Conservation (phyloP, 768 basidiomycete genomes). For the Mycena vitilis region DNA sequence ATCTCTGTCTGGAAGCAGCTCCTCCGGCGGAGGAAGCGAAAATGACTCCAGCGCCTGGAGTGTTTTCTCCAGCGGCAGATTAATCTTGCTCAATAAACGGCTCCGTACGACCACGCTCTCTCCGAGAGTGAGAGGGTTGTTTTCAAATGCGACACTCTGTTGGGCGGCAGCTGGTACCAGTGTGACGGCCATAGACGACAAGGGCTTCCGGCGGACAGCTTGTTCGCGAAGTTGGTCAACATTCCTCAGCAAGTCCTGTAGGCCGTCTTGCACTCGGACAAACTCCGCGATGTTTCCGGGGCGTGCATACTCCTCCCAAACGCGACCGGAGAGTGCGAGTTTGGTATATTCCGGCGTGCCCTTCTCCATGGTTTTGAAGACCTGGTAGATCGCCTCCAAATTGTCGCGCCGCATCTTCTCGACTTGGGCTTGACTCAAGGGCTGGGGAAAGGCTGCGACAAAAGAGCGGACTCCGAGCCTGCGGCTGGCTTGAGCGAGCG, state of each 20-base stretch:
- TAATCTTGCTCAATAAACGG: slow-evolving; percentile 2
- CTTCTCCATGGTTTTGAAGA: slow-evolving; percentile 8
- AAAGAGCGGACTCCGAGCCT: slow-evolving; percentile 3
- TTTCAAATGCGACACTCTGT: slow-evolving; percentile 14
- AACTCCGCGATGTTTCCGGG: slow-evolving; percentile 19
- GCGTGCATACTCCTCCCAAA: slow-evolving; percentile 4
- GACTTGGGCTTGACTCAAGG: slow-evolving; percentile 5
- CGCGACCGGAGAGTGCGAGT: slow-evolving; percentile 4
- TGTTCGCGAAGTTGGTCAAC: slow-evolving; percentile 8
- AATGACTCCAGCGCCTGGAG: slow-evolving; percentile 5
- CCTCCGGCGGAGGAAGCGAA: slow-evolving; percentile 7
- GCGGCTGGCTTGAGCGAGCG: neutral
- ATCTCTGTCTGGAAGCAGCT: slow-evolving; percentile 13
- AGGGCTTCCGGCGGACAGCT: neutral
- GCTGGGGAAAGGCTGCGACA: neutral
- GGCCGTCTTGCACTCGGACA: slow-evolving; percentile 14
- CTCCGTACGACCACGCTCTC: neutral
- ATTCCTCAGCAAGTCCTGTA: slow-evolving; percentile 12
- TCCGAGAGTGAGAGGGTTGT: slow-evolving; percentile 10
- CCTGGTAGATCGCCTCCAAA: slow-evolving; percentile 10
- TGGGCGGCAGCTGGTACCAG: slow-evolving; percentile 13
- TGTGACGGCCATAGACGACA: slow-evolving; percentile 10
- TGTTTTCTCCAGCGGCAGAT: neutral
- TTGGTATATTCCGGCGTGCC: slow-evolving; percentile 16
- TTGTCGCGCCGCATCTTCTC: slow-evolving; percentile 18